Percentiles rank a stretch among this genome's conserved stretches.
Evolutionary conservation across 2,329 filamentous ascomycete genomes (phyloP).

Genomic region (Fusarium sp.): DNA sequence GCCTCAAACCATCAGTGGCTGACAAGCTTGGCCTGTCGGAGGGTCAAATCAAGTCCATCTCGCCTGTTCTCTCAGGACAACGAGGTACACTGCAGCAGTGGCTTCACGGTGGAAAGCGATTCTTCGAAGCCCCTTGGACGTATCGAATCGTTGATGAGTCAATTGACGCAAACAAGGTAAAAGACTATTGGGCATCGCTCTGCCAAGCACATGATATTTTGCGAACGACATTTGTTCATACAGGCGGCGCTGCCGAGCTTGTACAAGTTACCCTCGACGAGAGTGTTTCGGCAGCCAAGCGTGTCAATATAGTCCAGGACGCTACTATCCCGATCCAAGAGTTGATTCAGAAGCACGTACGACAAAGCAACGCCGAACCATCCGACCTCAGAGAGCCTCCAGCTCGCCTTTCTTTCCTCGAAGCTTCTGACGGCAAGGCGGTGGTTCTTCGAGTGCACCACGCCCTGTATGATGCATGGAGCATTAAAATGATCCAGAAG

Average conservation of each 20-base stretch:
- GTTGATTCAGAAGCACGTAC: constrained; percentile 2
- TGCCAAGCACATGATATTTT: constrained; percentile 11
- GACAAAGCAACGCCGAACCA: neutral
- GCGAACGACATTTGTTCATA: constrained; percentile 13
- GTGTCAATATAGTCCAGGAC: neutral
- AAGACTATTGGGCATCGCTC: neutral
- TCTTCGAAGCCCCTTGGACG: constrained; percentile 32
- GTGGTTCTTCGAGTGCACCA: constrained; percentile 31
- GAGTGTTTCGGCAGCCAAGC: neutral
- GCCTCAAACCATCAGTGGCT: neutral
- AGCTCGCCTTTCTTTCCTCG: neutral
- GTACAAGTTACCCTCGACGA: constrained; percentile 17
- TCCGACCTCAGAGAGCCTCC: constrained; percentile 25
- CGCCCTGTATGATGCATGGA: constrained; percentile 31
- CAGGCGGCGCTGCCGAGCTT: neutral
- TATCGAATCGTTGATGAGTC: constrained; percentile 1
- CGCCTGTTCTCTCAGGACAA: constrained; percentile 4
- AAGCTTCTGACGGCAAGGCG: constrained; percentile 12
- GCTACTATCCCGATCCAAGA: neutral
- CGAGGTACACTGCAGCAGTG: constrained; percentile 30
- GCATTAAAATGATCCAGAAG: constrained; percentile 28
- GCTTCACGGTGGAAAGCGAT: constrained; percentile 25
- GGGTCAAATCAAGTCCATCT: neutral
- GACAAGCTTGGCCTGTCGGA: neutral
- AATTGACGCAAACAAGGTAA: neutral